Evolutionary conservation across 768 basidiomycete genomes (phyloP).

Genomic region (Trametopsis cervina): DNA sequence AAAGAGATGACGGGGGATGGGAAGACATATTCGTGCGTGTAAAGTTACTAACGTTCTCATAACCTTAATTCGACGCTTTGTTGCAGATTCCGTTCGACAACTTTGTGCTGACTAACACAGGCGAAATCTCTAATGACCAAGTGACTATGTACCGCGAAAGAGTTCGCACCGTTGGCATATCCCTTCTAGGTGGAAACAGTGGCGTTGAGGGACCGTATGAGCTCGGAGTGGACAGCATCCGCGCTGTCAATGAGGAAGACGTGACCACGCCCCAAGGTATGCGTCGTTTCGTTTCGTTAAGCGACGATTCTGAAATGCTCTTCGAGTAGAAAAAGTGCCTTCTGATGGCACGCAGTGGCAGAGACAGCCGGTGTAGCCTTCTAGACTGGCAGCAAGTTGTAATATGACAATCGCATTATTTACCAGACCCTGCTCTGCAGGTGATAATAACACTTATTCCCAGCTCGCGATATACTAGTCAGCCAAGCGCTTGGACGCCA

Average conservation of each 20-base stretch:
- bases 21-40: slow-evolving; percentile 70
- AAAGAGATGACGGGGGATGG: slow-evolving; percentile 60
- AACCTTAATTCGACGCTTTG: background rate
- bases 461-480: too few relatives aligned
- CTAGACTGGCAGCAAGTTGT: background rate
- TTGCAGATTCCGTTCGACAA: slow-evolving; percentile 72
- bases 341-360: slow-evolving; percentile 23
- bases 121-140: slow-evolving; percentile 62
- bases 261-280: slow-evolving; percentile 27
- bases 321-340: slow-evolving; percentile 15
- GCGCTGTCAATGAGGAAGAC: slow-evolving; percentile 76
- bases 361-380: slow-evolving; percentile 17
- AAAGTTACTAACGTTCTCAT: slow-evolving; percentile 5
- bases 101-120: slow-evolving; percentile 70
- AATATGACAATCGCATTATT: too few relatives aligned
- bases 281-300: slow-evolving; percentile 3
- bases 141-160: slow-evolving; percentile 71
- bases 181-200: slow-evolving; percentile 80
- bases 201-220: slow-evolving; percentile 72
- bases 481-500: too few relatives aligned
- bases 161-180: slow-evolving; percentile 79
- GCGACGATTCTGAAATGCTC: background rate
- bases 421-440: background rate
- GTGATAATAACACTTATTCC: background rate
- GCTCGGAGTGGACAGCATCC: slow-evolving; percentile 74